Evolutionary conservation across 108 stramenopile species (phyloP), one percentile per base, ranked within the genome.

Genomic region (Seminavis robusta): DNA sequence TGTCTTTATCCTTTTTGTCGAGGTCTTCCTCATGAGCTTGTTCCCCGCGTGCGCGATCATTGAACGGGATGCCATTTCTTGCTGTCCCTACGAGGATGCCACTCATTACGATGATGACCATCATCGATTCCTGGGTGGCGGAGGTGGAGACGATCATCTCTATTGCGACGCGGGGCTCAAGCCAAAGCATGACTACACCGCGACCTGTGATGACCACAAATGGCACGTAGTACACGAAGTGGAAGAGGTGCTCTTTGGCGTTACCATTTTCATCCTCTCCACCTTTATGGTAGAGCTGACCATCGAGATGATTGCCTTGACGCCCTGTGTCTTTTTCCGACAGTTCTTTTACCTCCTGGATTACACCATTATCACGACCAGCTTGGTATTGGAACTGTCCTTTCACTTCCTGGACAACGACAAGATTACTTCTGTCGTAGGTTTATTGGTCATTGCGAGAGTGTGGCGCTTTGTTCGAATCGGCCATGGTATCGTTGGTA

Each of bases 391-490:
- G 47, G 82, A 84, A 39, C 20, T 79, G 4, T 10, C 33, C 27
- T 70, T 74, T 4, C 48, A 62, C 39, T 29, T 60, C 32, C 13
- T 63, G 17, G 50, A 67, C 21, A 40, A 63, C 11, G 58, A 53
- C 15, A 25, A 63, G 15, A 25, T 11, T 16, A 26, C 52, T 16
- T 41, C 42, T 28, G 34, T 56, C 11, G 57, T 32, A n/a, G 63
- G 68, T 2, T 40, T 76, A 10, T 27, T 76, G 16, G 52, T 76
- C 36, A 38, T 79, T 16, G 65, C 32, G n/a, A 63, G 82, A 13
- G 2, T 79, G 0, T 84, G 82, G 82, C 45, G 82, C 4, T 84
- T 84, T 48, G 53, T 84, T 11, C 62, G 82, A 9, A 79, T 84
- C 34, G 72, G 77, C 26, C 82, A 84, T 52, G 82, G 82, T 1